Evolutionary conservation across 768 basidiomycete species (phyloP), one percentile per base, ranked within the genome.

Genomic region (Boletellus ananas): DNA sequence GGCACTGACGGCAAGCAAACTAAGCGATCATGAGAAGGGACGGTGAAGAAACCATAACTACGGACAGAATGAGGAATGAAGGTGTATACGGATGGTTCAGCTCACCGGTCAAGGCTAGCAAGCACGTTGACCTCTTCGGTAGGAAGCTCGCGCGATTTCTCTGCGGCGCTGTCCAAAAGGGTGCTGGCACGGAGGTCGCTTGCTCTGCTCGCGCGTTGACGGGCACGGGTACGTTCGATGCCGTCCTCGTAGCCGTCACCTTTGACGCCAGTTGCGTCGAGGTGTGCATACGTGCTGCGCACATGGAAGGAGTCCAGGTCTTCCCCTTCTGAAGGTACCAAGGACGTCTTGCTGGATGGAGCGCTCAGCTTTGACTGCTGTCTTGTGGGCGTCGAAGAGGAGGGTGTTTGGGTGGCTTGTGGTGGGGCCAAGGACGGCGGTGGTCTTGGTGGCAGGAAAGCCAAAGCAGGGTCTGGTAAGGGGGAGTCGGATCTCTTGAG

Each of bases 211-310:
- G 61, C 61, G 45, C 78, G 76, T 55, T 83, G 65, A 59, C 87
- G 74, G 20, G 90, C 88, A 52, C 95, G 79, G 23, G 94, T 98
- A 34, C 92, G 83, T 70, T 98, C 95, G 7, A 95, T 78, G 34
- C 95, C 95, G 57, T 95, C 93, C 59, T 92, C 89, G 68, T 84
- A 91, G 0, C 95, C 95, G 63, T 98, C 95, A 3, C 94, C 94
- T 62, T 83, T 87, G 34, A 97, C 94, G n/a, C 95, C 95, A 37
- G 79, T 79, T 10, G 79, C 72, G 43, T 97, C 92, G n/a, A 98
- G 77, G 55, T 89, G 80, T 0, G 94, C 95, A 64, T 97, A 94
- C 1, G 90, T 91, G 52, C 78, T 85, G 35, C 91, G 80, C 7
- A 94, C 87, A 66, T 90, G 85, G 58, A 88, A 88, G 7, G 85